These are phyloP conservation scores for Trichophyton rubrum DNA, from an alignment of 2,329 filamentous ascomycete species.

Conservation along the genomic window DNA sequence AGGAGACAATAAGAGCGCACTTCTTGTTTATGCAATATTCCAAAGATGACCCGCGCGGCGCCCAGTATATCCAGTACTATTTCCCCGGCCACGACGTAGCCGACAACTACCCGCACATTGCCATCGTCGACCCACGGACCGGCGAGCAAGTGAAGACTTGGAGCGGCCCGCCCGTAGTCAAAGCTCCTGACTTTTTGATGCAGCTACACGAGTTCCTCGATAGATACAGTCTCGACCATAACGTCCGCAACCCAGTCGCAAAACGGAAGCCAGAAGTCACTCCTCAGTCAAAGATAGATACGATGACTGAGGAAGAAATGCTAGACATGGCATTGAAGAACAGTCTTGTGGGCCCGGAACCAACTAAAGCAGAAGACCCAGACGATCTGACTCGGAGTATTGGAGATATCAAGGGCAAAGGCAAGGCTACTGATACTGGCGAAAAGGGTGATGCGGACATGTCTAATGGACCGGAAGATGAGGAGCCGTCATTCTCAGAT, in stretches of 20 bases:
- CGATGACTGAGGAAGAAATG: conserved; percentile 97
- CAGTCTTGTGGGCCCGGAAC: conserved; percentile 53
- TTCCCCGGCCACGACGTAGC: conserved; percentile 65
- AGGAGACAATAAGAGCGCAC: conserved; percentile 72
- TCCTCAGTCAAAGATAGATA: conserved; percentile 61
- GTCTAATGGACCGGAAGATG: conserved; percentile 25
- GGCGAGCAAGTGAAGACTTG: conserved; percentile 96
- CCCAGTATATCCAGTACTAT: conserved; percentile 82
- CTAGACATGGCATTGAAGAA: conserved; percentile 85
- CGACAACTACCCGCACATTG: conserved; percentile 91
- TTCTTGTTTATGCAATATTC: conserved; percentile 94
- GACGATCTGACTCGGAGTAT: conserved; percentile 70
- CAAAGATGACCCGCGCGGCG: conserved; percentile 66
- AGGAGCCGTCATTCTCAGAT: conserved; percentile 14
- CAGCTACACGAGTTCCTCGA: conserved; percentile 95
- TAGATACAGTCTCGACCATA: conserved; percentile 75
- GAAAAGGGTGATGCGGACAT: conserved; percentile 26
- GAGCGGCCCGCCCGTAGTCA: conserved; percentile 71
- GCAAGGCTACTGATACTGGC: conserved; percentile 42
- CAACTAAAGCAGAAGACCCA: conserved; percentile 53
- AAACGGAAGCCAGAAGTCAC: conserved; percentile 58
- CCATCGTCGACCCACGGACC: conserved; percentile 87
- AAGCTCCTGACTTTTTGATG: conserved; percentile 68
- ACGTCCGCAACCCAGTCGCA: conserved; percentile 87
- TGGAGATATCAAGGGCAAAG: conserved; percentile 34